Percentiles rank a stretch among this genome's conserved stretches.
Conservation (phyloP, 768 basidiomycete genomes). For the Fomitopsis pulvina region DNA sequence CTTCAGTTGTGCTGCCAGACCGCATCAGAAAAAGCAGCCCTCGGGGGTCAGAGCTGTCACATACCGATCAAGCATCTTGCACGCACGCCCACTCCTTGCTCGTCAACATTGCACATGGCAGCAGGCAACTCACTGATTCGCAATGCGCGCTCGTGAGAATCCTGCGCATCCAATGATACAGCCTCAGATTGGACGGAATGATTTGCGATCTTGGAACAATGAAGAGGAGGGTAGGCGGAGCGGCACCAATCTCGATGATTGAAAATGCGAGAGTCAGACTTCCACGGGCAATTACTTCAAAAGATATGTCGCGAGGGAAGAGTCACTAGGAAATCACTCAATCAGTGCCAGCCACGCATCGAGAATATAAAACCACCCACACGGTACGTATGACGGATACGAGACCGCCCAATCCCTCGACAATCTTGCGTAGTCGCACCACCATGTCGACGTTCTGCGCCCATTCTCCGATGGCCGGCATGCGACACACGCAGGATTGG, state of each 20-base stretch:
- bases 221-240: conserved; percentile 58
- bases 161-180: conserved; percentile 67
- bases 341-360: not conserved
- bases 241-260: conserved; percentile 51
- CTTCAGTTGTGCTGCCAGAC: conserved; percentile 71
- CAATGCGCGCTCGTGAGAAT: conserved; percentile 79
- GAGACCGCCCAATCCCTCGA: conserved; percentile 49
- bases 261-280: conserved; percentile 73
- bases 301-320: conserved; percentile 46
- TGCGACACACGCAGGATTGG: conserved; percentile 47
- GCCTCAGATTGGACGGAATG: conserved; percentile 78
- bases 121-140: conserved; percentile 67
- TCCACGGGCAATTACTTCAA: conserved; percentile 47
- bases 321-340: not conserved
- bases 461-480: conserved; percentile 47
- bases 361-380: conserved; percentile 26
- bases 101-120: conserved; percentile 49
- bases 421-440: conserved; percentile 39
- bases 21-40: not conserved
- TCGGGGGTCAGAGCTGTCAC: not conserved
- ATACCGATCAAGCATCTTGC: conserved; percentile 69
- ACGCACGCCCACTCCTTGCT: conserved; percentile 54
- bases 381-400: conserved; percentile 39
- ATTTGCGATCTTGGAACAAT: conserved; percentile 46
- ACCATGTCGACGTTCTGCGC: conserved; percentile 36